Evolutionary conservation across 2,329 filamentous ascomycete genomes (phyloP).

Genomic region (Hymenoscyphus linearis): DNA sequence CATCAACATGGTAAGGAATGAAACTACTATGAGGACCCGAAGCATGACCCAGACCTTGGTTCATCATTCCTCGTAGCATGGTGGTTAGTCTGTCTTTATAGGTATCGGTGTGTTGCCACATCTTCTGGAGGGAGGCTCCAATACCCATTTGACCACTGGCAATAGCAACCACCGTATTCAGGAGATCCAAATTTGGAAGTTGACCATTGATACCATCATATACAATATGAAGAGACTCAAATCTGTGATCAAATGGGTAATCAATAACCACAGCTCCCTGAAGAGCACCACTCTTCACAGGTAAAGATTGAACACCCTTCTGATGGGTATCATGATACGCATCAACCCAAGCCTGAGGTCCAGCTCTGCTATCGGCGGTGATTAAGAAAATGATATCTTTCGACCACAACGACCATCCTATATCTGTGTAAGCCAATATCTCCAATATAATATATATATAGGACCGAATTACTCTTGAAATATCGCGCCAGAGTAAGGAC

Average conservation of each 20-base stretch:
- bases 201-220: slow-evolving; percentile 97
- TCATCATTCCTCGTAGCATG: slow-evolving; percentile 88
- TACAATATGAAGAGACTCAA: slow-evolving; percentile 82
- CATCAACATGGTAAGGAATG: slow-evolving; percentile 96
- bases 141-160: slow-evolving; percentile 91
- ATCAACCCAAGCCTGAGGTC: slow-evolving; percentile 94
- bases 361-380: slow-evolving; percentile 80
- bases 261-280: slow-evolving; percentile 93
- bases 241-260: slow-evolving; percentile 78
- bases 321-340: slow-evolving; percentile 92
- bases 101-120: slow-evolving; percentile 69
- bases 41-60: slow-evolving; percentile 82
- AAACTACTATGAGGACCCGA: slow-evolving; percentile 92
- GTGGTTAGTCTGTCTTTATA: slow-evolving; percentile 81
- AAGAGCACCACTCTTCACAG: slow-evolving; percentile 86
- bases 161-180: slow-evolving; percentile 89
- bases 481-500: slow-evolving; percentile 85
- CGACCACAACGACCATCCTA: slow-evolving; percentile 94
- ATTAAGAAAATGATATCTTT: slow-evolving; percentile 96
- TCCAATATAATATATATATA: background rate
- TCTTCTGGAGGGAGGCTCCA: slow-evolving; percentile 74
- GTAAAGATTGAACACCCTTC: slow-evolving; percentile 64
- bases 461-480: slow-evolving; percentile 64
- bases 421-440: slow-evolving; percentile 10
- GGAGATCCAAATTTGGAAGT: slow-evolving; percentile 87